Base-by-base conservation (phyloP, 331 rosid genomes). In the Cydonia oblonga region DNA sequence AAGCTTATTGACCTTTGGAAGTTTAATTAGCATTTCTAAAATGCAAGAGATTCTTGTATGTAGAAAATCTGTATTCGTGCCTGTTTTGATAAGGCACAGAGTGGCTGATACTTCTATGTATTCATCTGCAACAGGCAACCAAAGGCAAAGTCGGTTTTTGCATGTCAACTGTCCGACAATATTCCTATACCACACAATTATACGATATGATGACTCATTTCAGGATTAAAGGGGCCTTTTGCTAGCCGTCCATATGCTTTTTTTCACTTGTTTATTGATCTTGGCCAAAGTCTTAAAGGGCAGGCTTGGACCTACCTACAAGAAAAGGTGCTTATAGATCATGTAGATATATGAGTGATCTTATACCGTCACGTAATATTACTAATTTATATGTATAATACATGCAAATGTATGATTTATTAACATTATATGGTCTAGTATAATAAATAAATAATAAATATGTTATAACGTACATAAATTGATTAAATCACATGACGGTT, bases 21-120 rank as follows among this genome's bases (percentile, higher is more conserved):
- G 46, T 40, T 40, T 40, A 40, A 40, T 40, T 40, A 40, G 46
- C 15, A 40, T 40, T 40, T 40, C 35, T 23, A 57, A 71, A 18
- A 16, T 29, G 19, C 66, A 23, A 70, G 52, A 70, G 38, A 38
- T 38, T 71, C 75, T 40, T 57, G 52, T 5, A 9, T 35, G 9
- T 51, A 51, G 22, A 51, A 18, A 51, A 51, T 51, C 56, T 51
- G 56, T 7, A 51, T 51, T 51, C 11, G 56, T 51, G 11, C 42
- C 75, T 38, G 66, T 71, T 58, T 24, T 58, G 75, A 40, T 38
- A 24, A 57, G 56, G 28, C 57, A 71, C 66, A 57, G 53, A 57
- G 66, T 71, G 40, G 14, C 4, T 20, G 38, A 23, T 57, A 9
- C 67, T 42, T 72, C 25, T 1, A 25, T 25, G 16, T 28, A 12